These are phyloP conservation scores for Heterobasidion occidentale DNA, from an alignment of 1,284 basidiomycete genomes.

Conservation along the genomic window DNA sequence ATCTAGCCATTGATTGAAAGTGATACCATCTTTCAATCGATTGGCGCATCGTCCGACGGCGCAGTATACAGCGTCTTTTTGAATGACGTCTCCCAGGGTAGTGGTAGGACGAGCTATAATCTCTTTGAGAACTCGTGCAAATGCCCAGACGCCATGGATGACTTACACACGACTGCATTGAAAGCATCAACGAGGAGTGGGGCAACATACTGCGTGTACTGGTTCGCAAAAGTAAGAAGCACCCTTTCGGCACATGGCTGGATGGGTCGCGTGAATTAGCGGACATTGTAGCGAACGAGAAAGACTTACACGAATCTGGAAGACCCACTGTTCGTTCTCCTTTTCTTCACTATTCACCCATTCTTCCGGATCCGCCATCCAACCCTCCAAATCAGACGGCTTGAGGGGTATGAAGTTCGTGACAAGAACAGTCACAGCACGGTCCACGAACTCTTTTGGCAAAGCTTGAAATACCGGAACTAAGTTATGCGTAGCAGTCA, in stretches of 20 bases:
- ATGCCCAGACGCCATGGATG: background rate
- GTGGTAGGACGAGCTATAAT: constrained; percentile 41
- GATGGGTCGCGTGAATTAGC: background rate
- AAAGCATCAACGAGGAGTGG: constrained; percentile 62
- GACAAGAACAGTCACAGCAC: constrained; percentile 72
- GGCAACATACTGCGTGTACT: constrained; percentile 68
- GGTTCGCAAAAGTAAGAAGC: constrained; percentile 69
- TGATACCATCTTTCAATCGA: constrained; percentile 56
- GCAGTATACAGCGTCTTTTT: constrained; percentile 85
- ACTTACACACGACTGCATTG: constrained; percentile 45
- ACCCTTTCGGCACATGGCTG: constrained; percentile 87
- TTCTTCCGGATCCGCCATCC: constrained; percentile 83
- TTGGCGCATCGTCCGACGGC: constrained; percentile 77
- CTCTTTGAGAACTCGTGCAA: background rate
- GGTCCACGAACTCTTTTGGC: constrained; percentile 67
- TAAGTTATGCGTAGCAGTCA: background rate
- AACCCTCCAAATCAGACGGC: constrained; percentile 67
- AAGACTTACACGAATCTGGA: constrained; percentile 70
- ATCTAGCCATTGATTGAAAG: constrained; percentile 62
- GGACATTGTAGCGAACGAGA: background rate
- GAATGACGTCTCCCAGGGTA: constrained; percentile 59
- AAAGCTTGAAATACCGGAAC: constrained; percentile 41
- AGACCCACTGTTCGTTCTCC: constrained; percentile 85
- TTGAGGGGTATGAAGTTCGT: constrained; percentile 80
- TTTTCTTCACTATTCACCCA: constrained; percentile 84